phyloP scores from a whole-genome alignment of 352 stramenopile species.

The Phytophthora brassicae region DNA sequence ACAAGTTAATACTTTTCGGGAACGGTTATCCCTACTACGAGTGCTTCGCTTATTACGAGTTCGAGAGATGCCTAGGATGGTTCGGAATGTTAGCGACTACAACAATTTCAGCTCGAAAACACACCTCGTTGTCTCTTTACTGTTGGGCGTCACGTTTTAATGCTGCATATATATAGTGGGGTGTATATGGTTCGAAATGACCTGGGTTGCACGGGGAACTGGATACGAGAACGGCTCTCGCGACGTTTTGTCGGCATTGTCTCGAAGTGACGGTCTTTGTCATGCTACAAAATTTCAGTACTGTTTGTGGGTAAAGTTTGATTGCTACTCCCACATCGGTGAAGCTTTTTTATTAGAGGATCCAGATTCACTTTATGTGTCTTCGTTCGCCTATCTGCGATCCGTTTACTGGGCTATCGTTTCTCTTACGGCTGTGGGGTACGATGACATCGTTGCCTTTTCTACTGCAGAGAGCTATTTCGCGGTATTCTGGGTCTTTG shows the following conservation, averaged over 20 bases:
- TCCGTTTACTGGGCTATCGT: conserved; percentile 81
- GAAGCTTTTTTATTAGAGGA: conserved; percentile 49
- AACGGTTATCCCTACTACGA: conserved; percentile 52
- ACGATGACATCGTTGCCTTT: conserved; percentile 75
- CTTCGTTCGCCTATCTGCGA: conserved; percentile 67
- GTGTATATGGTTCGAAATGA: conserved; percentile 76
- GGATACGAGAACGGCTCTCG: background rate
- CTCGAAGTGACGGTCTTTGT: conserved; percentile 41
- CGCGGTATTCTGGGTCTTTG: conserved; percentile 73
- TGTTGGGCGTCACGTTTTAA: conserved; percentile 57
- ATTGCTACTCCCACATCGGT: conserved; percentile 70
- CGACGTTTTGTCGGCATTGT: conserved; percentile 7
- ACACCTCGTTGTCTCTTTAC: conserved; percentile 43
- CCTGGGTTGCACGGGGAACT: conserved; percentile 19
- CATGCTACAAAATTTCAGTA: conserved; percentile 62
- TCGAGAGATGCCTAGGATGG: conserved; percentile 40
- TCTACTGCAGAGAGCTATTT: conserved; percentile 78
- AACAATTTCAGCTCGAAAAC: conserved; percentile 65
- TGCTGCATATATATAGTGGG: conserved; percentile 66
- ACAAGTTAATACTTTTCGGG: conserved; percentile 4
- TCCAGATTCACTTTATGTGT: conserved; percentile 38
- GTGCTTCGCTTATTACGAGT: conserved; percentile 51
- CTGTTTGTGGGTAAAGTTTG: conserved; percentile 69
- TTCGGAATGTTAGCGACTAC: conserved; percentile 57
- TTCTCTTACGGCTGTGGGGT: conserved; percentile 72